A percentile compares a stretch with the other conserved stretches of the same genome.
These are phyloP conservation scores for Aphanoascus verrucosus DNA, from an alignment of 2,329 filamentous ascomycete genomes.

Conservation along the genomic window DNA sequence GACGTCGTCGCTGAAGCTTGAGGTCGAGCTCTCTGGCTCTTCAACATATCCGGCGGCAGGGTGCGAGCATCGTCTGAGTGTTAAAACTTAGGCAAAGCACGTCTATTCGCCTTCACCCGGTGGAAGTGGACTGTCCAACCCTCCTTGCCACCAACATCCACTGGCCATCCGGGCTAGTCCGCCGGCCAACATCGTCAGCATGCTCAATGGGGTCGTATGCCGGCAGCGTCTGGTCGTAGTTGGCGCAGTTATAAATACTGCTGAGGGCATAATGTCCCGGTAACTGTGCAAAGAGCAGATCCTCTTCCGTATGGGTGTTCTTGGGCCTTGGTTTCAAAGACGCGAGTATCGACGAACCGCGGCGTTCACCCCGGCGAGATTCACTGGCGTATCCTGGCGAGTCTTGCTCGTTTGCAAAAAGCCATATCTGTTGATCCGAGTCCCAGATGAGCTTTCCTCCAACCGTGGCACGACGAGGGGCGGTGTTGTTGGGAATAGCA, in stretches of 20 bases:
- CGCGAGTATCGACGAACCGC: neutral
- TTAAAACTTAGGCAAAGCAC: neutral
- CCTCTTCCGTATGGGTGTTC: conserved; percentile 9
- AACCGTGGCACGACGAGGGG: conserved; percentile 11
- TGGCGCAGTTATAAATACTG: conserved; percentile 10
- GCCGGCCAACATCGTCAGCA: conserved; percentile 13
- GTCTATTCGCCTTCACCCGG: neutral
- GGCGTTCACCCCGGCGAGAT: neutral
- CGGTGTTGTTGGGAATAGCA: conserved; percentile 1
- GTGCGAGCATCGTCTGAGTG: too few relatives aligned
- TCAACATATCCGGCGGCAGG: too few relatives aligned
- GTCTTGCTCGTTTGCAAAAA: conserved; percentile 8
- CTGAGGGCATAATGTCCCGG: conserved; percentile 15
- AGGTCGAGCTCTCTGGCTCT: too few relatives aligned
- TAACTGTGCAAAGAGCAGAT: conserved; percentile 16
- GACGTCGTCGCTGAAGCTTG: too few relatives aligned
- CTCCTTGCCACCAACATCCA: conserved; percentile 14
- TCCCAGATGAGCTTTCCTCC: conserved; percentile 15
- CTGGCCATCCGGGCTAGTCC: conserved; percentile 13
- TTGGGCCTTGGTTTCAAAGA: neutral
- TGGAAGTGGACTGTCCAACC: conserved; percentile 1
- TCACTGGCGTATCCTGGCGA: neutral
- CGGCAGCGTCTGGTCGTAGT: conserved; percentile 11
- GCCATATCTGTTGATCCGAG: conserved; percentile 15
- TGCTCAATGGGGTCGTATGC: conserved; percentile 8